A percentile compares a stretch with the other conserved stretches of the same genome.
Evolutionary conservation across 345 rosid species (phyloP).

Genomic region (Clarkia xantiana): DNA sequence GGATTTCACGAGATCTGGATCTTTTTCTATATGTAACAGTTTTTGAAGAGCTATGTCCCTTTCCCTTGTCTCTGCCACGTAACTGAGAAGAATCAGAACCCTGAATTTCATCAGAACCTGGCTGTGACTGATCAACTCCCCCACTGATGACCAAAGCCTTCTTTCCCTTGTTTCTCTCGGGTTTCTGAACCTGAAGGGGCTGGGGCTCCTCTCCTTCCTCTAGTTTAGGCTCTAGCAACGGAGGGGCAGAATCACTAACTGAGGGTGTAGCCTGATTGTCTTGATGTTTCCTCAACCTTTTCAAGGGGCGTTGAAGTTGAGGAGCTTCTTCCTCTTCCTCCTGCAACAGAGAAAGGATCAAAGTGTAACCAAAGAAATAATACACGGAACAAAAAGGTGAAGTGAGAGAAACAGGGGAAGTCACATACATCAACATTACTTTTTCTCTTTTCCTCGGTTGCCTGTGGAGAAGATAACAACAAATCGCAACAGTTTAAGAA

Average conservation of each 20-base stretch:
- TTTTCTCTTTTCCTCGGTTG: slow-evolving; percentile 18
- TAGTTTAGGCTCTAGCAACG: slow-evolving; percentile 17
- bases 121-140: too few species aligned
- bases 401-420: slow-evolving; percentile 1
- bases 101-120: too few species aligned
- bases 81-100: not conserved
- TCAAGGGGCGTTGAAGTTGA: slow-evolving; percentile 50
- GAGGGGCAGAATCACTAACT: slow-evolving; percentile 10
- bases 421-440: slow-evolving; percentile 24
- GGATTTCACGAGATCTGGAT: slow-evolving; percentile 19
- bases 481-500: not conserved
- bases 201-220: slow-evolving; percentile 22
- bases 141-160: too few species aligned
- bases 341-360: slow-evolving; percentile 20
- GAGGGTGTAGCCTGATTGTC: slow-evolving; percentile 20
- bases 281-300: slow-evolving; percentile 52
- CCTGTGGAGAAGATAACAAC: slow-evolving; percentile 20
- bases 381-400: not conserved
- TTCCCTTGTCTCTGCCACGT: slow-evolving; percentile 13
- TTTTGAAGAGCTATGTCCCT: slow-evolving; percentile 12
- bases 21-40: slow-evolving; percentile 27
- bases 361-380: slow-evolving; percentile 2
- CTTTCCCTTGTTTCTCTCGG: not conserved
- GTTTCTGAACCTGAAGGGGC: slow-evolving; percentile 6
- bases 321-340: slow-evolving; percentile 27